These are phyloP conservation scores for Curvularia eragrostidis DNA, from an alignment of 2,329 filamentous ascomycete species.

Conservation along the genomic window DNA sequence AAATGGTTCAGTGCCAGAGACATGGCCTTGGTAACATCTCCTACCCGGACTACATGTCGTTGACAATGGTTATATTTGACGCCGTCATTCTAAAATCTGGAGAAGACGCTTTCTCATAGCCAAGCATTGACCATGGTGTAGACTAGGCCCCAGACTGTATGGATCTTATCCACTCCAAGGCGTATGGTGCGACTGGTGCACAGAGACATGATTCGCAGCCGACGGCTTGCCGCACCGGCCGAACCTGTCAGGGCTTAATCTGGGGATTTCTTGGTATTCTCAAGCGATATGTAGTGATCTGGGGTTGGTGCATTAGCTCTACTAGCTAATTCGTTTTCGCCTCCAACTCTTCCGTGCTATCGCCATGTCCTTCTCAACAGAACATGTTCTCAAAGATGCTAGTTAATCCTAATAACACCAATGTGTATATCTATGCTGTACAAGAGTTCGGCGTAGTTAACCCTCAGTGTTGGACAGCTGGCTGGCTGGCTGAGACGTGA, in stretches of 20 bases:
- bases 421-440: background rate
- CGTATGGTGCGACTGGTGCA: slow-evolving; percentile 26
- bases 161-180: slow-evolving; percentile 42
- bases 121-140: slow-evolving; percentile 16
- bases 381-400: background rate
- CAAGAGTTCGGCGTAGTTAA: background rate
- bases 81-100: background rate
- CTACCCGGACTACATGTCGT: background rate
- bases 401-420: background rate
- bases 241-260: slow-evolving; percentile 20
- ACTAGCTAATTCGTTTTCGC: background rate
- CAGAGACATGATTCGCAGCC: slow-evolving; percentile 24
- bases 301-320: slow-evolving; percentile 5
- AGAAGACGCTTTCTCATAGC: slow-evolving; percentile 9
- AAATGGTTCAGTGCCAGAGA: no score
- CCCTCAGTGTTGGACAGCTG: background rate
- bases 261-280: slow-evolving; percentile 19
- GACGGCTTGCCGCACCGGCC: slow-evolving; percentile 14
- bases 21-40: no score
- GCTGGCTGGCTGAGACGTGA: background rate
- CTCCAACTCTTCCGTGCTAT: background rate
- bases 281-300: slow-evolving; percentile 10
- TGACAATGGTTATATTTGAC: background rate
- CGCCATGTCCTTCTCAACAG: background rate
- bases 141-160: slow-evolving; percentile 33